These are phyloP conservation scores for Lentithecium fluviatile DNA, from an alignment of 495 filamentous ascomycete species.

Conservation along the genomic window DNA sequence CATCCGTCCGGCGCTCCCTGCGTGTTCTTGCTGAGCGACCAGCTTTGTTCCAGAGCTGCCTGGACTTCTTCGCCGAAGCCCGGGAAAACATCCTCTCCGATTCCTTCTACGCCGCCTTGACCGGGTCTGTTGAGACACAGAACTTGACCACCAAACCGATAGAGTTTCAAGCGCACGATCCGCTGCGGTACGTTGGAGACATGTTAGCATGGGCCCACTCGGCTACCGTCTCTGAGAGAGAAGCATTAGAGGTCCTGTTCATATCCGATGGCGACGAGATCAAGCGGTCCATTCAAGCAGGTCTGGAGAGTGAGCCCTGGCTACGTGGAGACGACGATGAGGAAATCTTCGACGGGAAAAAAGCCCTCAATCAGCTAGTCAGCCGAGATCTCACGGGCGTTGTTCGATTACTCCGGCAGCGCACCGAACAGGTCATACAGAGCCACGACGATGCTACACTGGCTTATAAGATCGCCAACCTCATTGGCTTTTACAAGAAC, in stretches of 20 bases:
- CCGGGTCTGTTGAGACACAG: conserved; percentile 56
- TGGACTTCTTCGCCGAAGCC: conserved; percentile 91
- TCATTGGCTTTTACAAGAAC: conserved; percentile 82
- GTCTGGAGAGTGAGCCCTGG: conserved; percentile 87
- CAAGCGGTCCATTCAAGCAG: conserved; percentile 78
- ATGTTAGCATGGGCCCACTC: conserved; percentile 99
- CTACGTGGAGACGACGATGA: conserved; percentile 54
- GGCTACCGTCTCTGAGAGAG: conserved; percentile 85
- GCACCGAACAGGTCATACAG: conserved; percentile 87
- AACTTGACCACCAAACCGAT: conserved; percentile 74
- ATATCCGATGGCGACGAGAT: conserved; percentile 90
- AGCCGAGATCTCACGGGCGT: conserved; percentile 81
- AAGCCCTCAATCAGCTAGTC: conserved; percentile 82
- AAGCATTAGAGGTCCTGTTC: conserved; percentile 88
- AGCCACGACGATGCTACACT: conserved; percentile 86
- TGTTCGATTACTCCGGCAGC: conserved; percentile 71
- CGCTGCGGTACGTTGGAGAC: conserved; percentile 88
- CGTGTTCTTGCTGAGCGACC: conserved; percentile 88
- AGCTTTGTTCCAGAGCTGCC: conserved; percentile 84
- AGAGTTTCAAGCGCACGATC: conserved; percentile 89
- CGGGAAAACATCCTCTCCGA: conserved; percentile 84
- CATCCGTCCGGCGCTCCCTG: conserved; percentile 78
- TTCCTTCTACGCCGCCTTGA: conserved; percentile 86
- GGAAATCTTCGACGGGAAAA: conserved; percentile 76
- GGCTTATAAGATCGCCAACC: conserved; percentile 84